Evolutionary conservation across 2,329 filamentous ascomycete genomes (phyloP), one percentile per base, ranked within the genome.

Genomic region (Xylariomycetidae sp.): DNA sequence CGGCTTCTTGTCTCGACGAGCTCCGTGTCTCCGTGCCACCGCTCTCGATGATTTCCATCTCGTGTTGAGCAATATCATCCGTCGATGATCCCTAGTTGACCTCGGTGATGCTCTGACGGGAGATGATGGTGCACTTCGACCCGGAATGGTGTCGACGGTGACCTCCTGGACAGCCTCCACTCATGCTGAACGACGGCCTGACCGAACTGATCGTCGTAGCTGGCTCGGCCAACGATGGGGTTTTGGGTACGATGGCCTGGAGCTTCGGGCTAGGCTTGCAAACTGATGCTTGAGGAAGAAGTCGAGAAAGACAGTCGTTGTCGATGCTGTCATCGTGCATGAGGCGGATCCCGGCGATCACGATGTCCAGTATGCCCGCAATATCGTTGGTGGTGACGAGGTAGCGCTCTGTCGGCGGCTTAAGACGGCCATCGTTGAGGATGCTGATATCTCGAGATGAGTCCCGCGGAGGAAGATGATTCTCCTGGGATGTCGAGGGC

Each of bases 31-130:
- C n/a, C n/a, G n/a, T n/a, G n/a, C n/a, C n/a, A n/a, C n/a, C n/a
- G n/a, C n/a, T n/a, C n/a, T n/a, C n/a, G n/a, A n/a, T n/a, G n/a
- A n/a, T n/a, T n/a, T n/a, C n/a, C n/a, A n/a, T n/a, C n/a, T n/a
- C n/a, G n/a, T n/a, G n/a, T n/a, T n/a, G n/a, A n/a, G n/a, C n/a
- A n/a, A n/a, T n/a, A n/a, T n/a, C n/a, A n/a, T n/a, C n/a, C n/a
- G n/a, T n/a, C n/a, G n/a, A n/a, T n/a, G 35, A 43, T 18, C 42
- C 47, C 54, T 48, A 57, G 27, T 47, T 45, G 24, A 56, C 46
- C 29, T 57, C 50, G 14, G 51, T 54, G n/a, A 57, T 46, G 24
- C 53, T 56, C 25, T 54, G 52, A 22, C 52, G 51, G 13, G 53
- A 53, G 32, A 57, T 47, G 22, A 47, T 50, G 6, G 50, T 56